Evolutionary conservation across 768 basidiomycete genomes (phyloP).

Genomic region (Atractiella rhizophila): DNA sequence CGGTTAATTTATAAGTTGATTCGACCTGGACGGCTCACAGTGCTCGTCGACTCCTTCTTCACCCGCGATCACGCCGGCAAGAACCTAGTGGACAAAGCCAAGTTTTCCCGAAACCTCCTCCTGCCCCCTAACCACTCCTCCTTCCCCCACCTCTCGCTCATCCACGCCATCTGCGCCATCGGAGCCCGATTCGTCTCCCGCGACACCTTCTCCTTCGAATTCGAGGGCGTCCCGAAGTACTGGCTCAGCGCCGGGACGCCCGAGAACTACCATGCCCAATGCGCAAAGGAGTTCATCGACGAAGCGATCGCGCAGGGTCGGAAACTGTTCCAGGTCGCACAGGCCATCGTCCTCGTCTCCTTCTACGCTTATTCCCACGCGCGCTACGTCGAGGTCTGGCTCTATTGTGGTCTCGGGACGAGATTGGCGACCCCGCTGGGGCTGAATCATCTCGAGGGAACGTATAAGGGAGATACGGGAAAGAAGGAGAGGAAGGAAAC

Average conservation of each 20-base stretch:
- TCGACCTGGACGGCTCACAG: too few species aligned
- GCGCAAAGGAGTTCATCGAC: constrained; percentile 4
- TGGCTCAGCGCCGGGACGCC: constrained; percentile 2
- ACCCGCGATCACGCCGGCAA: neutral
- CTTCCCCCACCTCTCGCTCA: constrained; percentile 9
- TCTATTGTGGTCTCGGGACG: constrained; percentile 7
- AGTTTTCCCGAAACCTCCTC: constrained; percentile 4
- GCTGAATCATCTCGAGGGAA: constrained; percentile 11
- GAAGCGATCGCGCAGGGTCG: constrained; percentile 6
- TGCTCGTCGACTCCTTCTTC: constrained; percentile 15
- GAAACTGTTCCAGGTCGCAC: constrained; percentile 9
- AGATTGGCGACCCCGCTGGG: constrained; percentile 13
- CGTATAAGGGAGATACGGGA: neutral
- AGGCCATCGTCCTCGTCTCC: constrained; percentile 8
- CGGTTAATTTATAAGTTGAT: constrained; percentile 6
- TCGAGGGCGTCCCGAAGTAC: constrained; percentile 3
- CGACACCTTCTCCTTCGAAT: constrained; percentile 1
- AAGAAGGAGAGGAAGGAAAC: too few species aligned
- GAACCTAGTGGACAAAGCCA: constrained; percentile 7
- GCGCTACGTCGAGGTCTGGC: constrained; percentile 14
- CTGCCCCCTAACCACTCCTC: constrained; percentile 5
- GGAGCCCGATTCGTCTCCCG: constrained; percentile 6
- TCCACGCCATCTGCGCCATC: constrained; percentile 13
- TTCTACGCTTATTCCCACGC: constrained; percentile 8
- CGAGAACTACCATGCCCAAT: constrained; percentile 10